phyloP scores from a whole-genome alignment of 768 basidiomycete species.

The Pisolithus microcarpus region DNA sequence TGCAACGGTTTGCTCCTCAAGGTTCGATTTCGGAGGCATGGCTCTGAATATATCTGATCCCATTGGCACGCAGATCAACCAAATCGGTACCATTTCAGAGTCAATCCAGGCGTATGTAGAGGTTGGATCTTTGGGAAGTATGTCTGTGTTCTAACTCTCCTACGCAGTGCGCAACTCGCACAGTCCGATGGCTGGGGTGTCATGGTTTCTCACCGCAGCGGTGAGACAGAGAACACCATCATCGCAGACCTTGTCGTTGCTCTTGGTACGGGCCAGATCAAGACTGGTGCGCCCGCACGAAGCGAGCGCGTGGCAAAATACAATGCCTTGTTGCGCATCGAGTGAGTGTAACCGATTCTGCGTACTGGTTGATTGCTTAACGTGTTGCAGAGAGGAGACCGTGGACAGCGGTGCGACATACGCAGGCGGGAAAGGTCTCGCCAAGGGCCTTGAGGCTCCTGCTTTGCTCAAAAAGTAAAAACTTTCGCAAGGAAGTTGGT shows the following conservation, averaged over 20 bases:
- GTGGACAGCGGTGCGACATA: slow-evolving; percentile 53
- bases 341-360: slow-evolving; percentile 42
- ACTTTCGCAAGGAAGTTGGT: neutral
- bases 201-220: slow-evolving; percentile 99
- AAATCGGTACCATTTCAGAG: slow-evolving; percentile 98
- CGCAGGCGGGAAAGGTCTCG: slow-evolving; percentile 75
- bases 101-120: slow-evolving; percentile 90
- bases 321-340: slow-evolving; percentile 84
- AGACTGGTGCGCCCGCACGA: slow-evolving; percentile 95
- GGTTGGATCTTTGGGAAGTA: neutral
- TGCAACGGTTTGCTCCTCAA: slow-evolving; percentile 98
- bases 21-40: slow-evolving; percentile 28
- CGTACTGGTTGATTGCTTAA: neutral
- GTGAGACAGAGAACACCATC: slow-evolving; percentile 96
- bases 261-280: slow-evolving; percentile 90
- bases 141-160: slow-evolving; percentile 1
- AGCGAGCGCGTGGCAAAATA: slow-evolving; percentile 97
- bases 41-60: neutral
- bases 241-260: slow-evolving; percentile 95
- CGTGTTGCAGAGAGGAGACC: slow-evolving; percentile 62
- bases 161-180: slow-evolving; percentile 78
- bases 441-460: slow-evolving; percentile 67
- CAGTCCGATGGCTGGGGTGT: slow-evolving; percentile 98
- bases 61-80: slow-evolving; percentile 62
- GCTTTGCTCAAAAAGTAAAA: slow-evolving; percentile 61